These are phyloP conservation scores for Oleoguttula mirabilis DNA, from an alignment of 495 filamentous ascomycete genomes.

Conservation along the genomic window DNA sequence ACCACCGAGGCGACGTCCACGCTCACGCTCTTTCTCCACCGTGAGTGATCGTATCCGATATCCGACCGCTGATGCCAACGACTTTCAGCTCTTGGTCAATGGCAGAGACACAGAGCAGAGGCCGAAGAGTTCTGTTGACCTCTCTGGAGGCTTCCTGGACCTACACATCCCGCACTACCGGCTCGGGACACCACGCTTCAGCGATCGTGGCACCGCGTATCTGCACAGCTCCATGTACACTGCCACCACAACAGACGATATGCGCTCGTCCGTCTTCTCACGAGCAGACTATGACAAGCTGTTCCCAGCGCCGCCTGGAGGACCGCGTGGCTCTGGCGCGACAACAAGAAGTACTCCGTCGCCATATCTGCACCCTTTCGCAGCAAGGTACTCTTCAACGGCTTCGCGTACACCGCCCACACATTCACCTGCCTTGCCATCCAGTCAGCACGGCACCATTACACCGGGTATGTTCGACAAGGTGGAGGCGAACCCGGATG, in stretches of 20 bases:
- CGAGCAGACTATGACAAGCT: constrained; percentile 35
- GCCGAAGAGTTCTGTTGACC: constrained; percentile 56
- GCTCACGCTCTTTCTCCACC: constrained; percentile 52
- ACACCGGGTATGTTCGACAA: constrained; percentile 61
- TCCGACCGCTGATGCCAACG: constrained; percentile 56
- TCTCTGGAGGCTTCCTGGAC: constrained; percentile 49
- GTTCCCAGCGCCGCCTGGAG: constrained; percentile 33
- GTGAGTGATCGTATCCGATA: constrained; percentile 33
- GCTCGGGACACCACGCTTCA: constrained; percentile 74
- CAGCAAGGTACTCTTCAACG: constrained; percentile 33
- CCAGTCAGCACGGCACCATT: constrained; percentile 22
- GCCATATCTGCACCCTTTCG: constrained; percentile 17
- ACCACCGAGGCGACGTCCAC: constrained; percentile 13
- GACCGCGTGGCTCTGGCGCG: constrained; percentile 24
- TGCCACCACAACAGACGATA: constrained; percentile 41
- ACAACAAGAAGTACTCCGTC: constrained; percentile 32
- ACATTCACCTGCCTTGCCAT: not conserved
- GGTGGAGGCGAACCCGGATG: constrained; percentile 59
- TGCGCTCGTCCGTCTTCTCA: constrained; percentile 43
- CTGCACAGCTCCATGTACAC: constrained; percentile 63
- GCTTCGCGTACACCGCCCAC: constrained; percentile 26
- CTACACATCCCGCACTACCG: constrained; percentile 79
- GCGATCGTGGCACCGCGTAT: constrained; percentile 60
- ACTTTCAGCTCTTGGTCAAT: constrained; percentile 40
- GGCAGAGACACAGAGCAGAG: constrained; percentile 54